Base-by-base conservation (phyloP, 306 rosid species). In the Mimosa pudica region DNA sequence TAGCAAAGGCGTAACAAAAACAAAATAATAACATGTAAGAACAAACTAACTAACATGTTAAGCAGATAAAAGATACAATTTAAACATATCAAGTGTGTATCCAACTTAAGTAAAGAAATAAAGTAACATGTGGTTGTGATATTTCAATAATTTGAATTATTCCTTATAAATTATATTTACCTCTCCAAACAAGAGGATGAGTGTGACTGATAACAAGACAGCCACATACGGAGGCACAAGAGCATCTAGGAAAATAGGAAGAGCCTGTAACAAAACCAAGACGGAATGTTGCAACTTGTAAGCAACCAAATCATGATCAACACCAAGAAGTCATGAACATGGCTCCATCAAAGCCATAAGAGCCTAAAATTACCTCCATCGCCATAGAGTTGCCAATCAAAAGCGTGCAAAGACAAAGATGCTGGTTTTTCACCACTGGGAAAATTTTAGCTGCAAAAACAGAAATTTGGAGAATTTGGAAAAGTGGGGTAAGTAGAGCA, bases 351-450 rank as follows among this genome's bases (percentile, higher is more conserved):
- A 81, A 74, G 63, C 70, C 75, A 5, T 70, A 70, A 77, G 69
- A 81, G 33, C 17, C 55, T 41, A 18, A 55, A 54, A 33, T 6
- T 77, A 95, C 98, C 98, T 95, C 99, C 97, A 95, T 93, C 12
- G 99, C 98, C 76, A 95, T 69, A 24, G 99, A 88, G 80, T 95
- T 95, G 55, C 98, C 99, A 55, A 95, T 95, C 85, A 95, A 85
- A 72, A 95, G 99, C 8, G 99, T 95, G 77, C 99, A 95, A 42
- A 95, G 94, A 77, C 93, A 79, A 77, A 93, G 98, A 85, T 95
- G 99, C 88, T 95, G 99, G 58, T 95, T 95, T 85, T 95, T 95
- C 68, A 95, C 99, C 67, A 95, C 99, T 2, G 99, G 99, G 68
- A 82, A 95, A 6, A 95, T 95, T 77, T 95, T 95, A n/a, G 94